Conservation (phyloP, 495 filamentous ascomycete species). For the Aspergillus sclerotiicarbonarius region DNA sequence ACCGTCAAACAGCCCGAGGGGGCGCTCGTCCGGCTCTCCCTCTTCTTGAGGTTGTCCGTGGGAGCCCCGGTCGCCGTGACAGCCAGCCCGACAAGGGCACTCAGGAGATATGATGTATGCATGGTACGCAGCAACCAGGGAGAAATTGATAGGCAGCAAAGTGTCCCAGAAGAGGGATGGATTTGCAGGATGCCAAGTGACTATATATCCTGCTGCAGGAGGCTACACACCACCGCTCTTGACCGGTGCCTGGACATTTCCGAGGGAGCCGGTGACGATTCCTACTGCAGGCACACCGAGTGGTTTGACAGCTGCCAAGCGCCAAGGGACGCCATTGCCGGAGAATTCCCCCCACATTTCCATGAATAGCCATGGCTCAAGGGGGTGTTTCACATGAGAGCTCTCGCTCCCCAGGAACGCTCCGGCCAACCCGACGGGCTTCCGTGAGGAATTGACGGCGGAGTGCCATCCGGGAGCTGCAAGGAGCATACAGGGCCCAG, state of each 20-base stretch:
- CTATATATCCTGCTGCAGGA: neutral
- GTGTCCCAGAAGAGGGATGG: neutral
- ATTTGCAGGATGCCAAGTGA: neutral
- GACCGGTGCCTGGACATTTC: neutral
- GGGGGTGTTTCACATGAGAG: too few relatives aligned
- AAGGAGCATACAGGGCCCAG: neutral
- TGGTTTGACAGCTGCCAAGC: too few relatives aligned
- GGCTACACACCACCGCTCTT: neutral
- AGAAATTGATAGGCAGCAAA: too few relatives aligned
- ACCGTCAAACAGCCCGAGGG: slow-evolving; percentile 32
- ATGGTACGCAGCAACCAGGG: neutral
- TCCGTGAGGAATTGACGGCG: too few relatives aligned
- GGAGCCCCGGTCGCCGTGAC: neutral
- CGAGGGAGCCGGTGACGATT: too few relatives aligned
- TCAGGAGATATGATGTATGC: neutral
- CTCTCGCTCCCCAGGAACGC: too few relatives aligned
- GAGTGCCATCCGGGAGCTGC: too few relatives aligned
- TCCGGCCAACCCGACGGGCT: too few relatives aligned
- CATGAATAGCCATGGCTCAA: neutral
- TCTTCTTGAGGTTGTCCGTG: neutral
- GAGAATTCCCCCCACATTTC: neutral
- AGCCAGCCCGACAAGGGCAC: neutral
- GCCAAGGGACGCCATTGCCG: too few relatives aligned
- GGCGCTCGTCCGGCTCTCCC: slow-evolving; percentile 19
- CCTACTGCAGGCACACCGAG: too few relatives aligned